Evolutionary conservation across 164 flowering plant species (phyloP).

Genomic region (Brasenia schreberi): DNA sequence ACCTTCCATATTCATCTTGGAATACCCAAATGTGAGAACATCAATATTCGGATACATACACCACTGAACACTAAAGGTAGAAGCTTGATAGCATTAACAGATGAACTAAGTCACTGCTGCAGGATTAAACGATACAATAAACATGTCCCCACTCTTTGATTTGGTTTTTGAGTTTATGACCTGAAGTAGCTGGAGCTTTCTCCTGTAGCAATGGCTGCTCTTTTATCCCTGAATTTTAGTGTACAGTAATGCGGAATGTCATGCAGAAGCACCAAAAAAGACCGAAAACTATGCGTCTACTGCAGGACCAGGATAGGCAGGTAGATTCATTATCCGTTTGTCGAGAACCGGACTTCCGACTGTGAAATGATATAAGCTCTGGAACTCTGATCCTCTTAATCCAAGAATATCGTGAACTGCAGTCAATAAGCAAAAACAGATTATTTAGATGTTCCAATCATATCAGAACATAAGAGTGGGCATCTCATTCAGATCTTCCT

Average conservation of each 20-base stretch:
- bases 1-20: no score
- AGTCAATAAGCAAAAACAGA: constrained; percentile 6
- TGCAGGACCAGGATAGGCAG: constrained; percentile 91
- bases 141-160: no score
- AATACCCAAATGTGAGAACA: no score
- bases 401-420: constrained; percentile 86
- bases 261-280: neutral
- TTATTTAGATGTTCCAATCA: neutral
- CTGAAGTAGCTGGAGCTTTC: neutral
- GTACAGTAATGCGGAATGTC: neutral
- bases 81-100: no score
- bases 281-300: constrained; percentile 32
- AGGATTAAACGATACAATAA: no score
- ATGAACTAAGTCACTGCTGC: no score
- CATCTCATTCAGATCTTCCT: no score
- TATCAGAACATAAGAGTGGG: no score
- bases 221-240: neutral
- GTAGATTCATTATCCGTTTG: constrained; percentile 90
- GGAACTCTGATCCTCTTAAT: constrained; percentile 51
- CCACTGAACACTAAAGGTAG: no score
- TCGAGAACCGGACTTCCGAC: constrained; percentile 77
- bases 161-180: no score
- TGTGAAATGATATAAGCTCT: constrained; percentile 92
- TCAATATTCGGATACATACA: no score
- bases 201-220: neutral